These are phyloP conservation scores for Kandelia obovata DNA, from an alignment of 345 rosid genomes.

Conservation along the genomic window DNA sequence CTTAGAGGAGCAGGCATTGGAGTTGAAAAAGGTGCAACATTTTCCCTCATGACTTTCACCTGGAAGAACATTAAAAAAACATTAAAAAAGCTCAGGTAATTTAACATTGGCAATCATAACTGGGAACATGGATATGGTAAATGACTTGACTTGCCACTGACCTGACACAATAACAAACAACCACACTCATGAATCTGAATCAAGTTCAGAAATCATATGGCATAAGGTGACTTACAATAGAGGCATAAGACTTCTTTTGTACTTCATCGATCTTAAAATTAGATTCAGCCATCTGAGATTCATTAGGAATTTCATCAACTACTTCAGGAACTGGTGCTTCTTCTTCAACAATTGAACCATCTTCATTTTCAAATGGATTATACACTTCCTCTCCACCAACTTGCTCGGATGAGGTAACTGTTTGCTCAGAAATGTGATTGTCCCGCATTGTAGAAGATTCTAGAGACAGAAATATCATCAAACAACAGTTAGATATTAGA, in stretches of 20 bases:
- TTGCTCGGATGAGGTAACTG: conserved; percentile 33
- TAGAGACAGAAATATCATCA: conserved; percentile 15
- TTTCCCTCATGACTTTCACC: conserved; percentile 84
- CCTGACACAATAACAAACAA: not conserved
- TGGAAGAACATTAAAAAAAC: conserved; percentile 13
- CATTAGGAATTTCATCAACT: conserved; percentile 48
- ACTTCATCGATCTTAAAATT: conserved; percentile 48
- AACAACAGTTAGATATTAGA: not conserved
- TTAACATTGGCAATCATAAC: too few relatives aligned
- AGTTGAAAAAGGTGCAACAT: conserved; percentile 37
- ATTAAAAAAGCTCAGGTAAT: too few relatives aligned
- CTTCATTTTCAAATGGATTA: conserved; percentile 38
- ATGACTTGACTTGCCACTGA: too few relatives aligned
- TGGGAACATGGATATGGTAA: too few relatives aligned
- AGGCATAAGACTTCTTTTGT: conserved; percentile 94
- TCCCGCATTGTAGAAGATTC: conserved; percentile 30
- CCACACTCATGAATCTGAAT: not conserved
- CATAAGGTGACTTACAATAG: conserved; percentile 56
- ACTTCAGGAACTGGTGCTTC: conserved; percentile 49
- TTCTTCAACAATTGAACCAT: conserved; percentile 37
- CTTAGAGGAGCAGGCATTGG: conserved; percentile 44
- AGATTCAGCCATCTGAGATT: conserved; percentile 42
- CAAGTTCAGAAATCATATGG: not conserved
- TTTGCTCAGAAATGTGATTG: conserved; percentile 36
- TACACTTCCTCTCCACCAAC: conserved; percentile 28